Conservation (phyloP, 768 basidiomycete genomes). For the Agrocybe chaxingu region DNA sequence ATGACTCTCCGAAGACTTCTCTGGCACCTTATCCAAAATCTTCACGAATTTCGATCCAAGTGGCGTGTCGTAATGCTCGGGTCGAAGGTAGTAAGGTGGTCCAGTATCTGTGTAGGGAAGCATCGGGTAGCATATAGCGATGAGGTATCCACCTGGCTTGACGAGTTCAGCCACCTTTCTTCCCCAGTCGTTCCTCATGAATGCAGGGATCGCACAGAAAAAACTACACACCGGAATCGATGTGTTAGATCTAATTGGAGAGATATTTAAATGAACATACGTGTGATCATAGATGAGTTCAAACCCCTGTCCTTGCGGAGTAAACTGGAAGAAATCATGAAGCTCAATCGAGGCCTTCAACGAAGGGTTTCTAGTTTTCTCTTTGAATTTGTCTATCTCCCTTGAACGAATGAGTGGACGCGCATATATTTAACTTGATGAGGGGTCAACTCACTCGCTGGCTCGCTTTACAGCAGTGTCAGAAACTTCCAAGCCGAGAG, state of each 20-base stretch:
- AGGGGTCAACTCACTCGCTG: constrained; percentile 27
- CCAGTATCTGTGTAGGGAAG: constrained; percentile 40
- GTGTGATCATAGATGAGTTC: constrained; percentile 70
- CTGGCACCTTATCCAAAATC: constrained; percentile 50
- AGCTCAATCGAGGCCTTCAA: constrained; percentile 36
- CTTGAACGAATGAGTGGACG: background rate
- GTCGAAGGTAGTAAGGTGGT: constrained; percentile 60
- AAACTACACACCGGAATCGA: constrained; percentile 38
- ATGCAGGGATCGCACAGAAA: constrained; percentile 69
- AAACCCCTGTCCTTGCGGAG: constrained; percentile 35
- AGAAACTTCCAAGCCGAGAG: constrained; percentile 55
- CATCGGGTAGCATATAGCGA: constrained; percentile 60
- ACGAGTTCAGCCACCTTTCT: constrained; percentile 50
- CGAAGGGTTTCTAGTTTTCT: constrained; percentile 15
- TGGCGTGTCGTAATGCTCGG: constrained; percentile 51
- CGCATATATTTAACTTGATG: background rate
- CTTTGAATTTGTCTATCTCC: constrained; percentile 9
- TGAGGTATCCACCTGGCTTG: constrained; percentile 60
- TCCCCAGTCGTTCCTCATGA: constrained; percentile 53
- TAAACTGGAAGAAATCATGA: constrained; percentile 55
- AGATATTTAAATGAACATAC: constrained; percentile 23
- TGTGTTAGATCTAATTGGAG: background rate
- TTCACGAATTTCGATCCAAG: constrained; percentile 50
- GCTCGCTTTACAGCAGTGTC: constrained; percentile 49
- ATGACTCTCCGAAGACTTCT: constrained; percentile 35